Conservation (phyloP, 1,139 yeast species). For the Candida sanyaensis region DNA sequence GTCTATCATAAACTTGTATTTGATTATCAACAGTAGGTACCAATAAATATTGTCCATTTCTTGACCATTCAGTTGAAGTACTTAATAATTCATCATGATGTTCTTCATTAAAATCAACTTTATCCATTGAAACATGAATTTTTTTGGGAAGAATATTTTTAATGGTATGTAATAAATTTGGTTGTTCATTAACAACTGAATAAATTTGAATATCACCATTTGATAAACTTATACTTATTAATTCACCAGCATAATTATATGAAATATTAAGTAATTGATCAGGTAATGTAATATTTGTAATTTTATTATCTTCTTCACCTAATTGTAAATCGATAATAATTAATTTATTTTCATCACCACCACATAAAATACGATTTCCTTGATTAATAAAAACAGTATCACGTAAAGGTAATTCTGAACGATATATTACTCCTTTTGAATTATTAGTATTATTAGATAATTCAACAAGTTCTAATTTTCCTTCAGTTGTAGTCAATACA, state of each 20-base stretch:
- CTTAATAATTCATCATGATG: slow-evolving; percentile 41
- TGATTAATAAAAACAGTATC: slow-evolving; percentile 68
- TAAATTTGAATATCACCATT: slow-evolving; percentile 70
- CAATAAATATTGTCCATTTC: slow-evolving; percentile 62
- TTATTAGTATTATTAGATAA: slow-evolving; percentile 19
- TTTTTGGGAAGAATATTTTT: slow-evolving; percentile 39
- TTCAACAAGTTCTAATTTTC: slow-evolving; percentile 35
- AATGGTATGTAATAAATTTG: slow-evolving; percentile 41
- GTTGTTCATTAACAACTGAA: slow-evolving; percentile 52
- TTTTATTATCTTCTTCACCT: slow-evolving; percentile 10
- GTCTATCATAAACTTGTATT: slow-evolving; percentile 39
- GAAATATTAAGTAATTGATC: slow-evolving; percentile 64
- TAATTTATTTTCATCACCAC: slow-evolving; percentile 75
- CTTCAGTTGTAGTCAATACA: slow-evolving; percentile 36
- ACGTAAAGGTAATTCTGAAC: slow-evolving; percentile 65
- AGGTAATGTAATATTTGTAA: slow-evolving; percentile 32
- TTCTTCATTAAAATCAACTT: slow-evolving; percentile 36
- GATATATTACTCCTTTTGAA: slow-evolving; percentile 28
- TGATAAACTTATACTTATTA: slow-evolving; percentile 40
- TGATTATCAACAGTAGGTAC: slow-evolving; percentile 26
- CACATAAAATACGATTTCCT: slow-evolving; percentile 67
- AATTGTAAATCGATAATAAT: slow-evolving; percentile 48
- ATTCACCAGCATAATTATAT: slow-evolving; percentile 61
- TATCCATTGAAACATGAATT: slow-evolving; percentile 37
- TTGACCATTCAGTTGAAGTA: slow-evolving; percentile 37